Percentiles rank a stretch among this genome's conserved stretches.
Conservation (phyloP, 73 alveolate species). For the Breviolum minutum region DNA sequence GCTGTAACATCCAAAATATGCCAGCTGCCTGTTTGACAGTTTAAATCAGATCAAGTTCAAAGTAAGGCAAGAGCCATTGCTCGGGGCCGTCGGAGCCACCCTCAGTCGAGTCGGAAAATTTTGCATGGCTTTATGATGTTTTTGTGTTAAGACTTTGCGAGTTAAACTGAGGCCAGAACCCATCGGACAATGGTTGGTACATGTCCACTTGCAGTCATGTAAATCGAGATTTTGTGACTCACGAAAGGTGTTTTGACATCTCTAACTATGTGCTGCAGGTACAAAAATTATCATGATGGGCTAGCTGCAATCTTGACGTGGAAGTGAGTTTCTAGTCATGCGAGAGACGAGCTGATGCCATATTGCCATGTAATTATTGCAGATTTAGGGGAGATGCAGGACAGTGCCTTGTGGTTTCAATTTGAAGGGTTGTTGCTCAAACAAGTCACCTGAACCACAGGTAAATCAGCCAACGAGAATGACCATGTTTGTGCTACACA, state of each 20-base stretch:
- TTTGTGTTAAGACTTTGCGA: too few species aligned
- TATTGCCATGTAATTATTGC: too few species aligned
- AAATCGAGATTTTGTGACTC: too few species aligned
- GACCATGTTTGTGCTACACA: too few species aligned
- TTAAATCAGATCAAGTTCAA: not conserved
- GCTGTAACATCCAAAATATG: not conserved
- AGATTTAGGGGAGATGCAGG: too few species aligned
- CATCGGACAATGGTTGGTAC: constrained; percentile 63
- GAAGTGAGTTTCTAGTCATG: too few species aligned
- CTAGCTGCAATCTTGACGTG: too few species aligned
- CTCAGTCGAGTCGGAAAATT: not conserved
- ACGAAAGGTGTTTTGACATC: too few species aligned
- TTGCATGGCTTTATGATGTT: not conserved
- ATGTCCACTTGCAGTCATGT: not conserved
- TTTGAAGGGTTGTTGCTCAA: not conserved
- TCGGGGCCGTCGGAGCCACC: constrained; percentile 4
- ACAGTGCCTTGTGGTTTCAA: not conserved
- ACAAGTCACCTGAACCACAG: not conserved
- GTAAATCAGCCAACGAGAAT: not conserved
- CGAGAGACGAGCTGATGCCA: too few species aligned
- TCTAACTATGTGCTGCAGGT: too few species aligned
- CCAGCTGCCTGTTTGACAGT: not conserved
- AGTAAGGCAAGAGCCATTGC: not conserved
- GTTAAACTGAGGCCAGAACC: not conserved
- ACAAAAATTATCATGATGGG: too few species aligned